Evolutionary conservation across 2,329 filamentous ascomycete species (phyloP).

Genomic region (Apiospora koreana): DNA sequence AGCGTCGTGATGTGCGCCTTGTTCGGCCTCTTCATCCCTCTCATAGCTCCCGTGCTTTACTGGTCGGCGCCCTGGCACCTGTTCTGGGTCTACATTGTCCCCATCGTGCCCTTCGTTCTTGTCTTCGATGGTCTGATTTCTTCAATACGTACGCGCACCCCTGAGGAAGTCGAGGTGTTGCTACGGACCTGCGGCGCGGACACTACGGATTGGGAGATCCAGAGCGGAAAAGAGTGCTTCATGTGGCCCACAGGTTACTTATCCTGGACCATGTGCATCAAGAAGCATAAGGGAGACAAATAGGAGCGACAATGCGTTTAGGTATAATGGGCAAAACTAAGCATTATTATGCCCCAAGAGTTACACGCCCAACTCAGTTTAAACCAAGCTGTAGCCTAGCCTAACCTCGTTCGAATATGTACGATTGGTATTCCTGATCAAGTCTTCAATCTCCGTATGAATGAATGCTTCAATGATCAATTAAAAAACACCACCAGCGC

Average conservation of each 20-base stretch:
- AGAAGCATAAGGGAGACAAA: conserved; percentile 23
- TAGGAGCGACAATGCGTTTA: background rate
- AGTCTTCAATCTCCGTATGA: background rate
- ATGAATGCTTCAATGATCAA: background rate
- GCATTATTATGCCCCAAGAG: background rate
- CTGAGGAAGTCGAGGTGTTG: conserved; percentile 63
- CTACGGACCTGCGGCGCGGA: conserved; percentile 54
- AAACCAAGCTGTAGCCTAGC: background rate
- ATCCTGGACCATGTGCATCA: conserved; percentile 53
- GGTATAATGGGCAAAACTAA: background rate
- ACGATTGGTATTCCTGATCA: conserved; percentile 12
- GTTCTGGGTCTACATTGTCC: conserved; percentile 67
- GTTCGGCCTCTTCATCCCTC: conserved; percentile 53
- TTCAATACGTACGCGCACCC: conserved; percentile 65
- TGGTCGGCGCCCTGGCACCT: conserved; percentile 55
- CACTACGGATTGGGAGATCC: conserved; percentile 48
- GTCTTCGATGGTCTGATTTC: conserved; percentile 71
- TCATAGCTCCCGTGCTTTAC: conserved; percentile 54
- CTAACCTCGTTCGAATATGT: conserved; percentile 10
- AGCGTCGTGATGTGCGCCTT: conserved; percentile 55
- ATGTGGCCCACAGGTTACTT: conserved; percentile 53
- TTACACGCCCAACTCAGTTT: background rate
- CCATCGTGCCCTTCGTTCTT: conserved; percentile 67
- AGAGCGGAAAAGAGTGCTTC: conserved; percentile 47
- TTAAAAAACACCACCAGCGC: background rate